These are phyloP conservation scores for Gossypium rotundifolium DNA, from an alignment of 345 rosid species.

Conservation along the genomic window DNA sequence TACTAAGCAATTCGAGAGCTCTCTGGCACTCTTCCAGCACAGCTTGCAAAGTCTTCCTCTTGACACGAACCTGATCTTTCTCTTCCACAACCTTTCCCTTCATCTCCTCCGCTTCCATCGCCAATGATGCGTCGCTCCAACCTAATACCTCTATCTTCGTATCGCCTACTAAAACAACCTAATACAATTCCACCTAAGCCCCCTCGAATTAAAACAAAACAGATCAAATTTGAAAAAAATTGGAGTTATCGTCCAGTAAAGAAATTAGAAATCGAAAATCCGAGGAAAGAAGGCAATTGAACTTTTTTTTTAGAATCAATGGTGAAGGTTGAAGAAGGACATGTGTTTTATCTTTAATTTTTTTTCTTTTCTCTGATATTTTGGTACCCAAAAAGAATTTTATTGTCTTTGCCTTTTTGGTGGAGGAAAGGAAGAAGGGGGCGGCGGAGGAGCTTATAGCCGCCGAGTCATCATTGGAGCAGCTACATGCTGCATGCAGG, in stretches of 20 bases:
- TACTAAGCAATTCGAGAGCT: conserved; percentile 60
- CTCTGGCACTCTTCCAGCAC: conserved; percentile 80
- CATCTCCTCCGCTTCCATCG: conserved; percentile 6
- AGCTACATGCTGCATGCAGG: background rate
- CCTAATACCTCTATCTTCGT: conserved; percentile 35
- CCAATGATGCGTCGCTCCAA: conserved; percentile 11
- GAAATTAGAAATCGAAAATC: background rate
- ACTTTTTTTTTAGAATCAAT: background rate
- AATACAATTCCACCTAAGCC: background rate
- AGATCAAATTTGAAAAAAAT: background rate
- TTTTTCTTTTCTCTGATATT: background rate
- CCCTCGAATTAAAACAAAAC: conserved; percentile 7
- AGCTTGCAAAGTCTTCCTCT: conserved; percentile 57
- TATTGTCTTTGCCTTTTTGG: no score
- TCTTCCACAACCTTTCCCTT: conserved; percentile 19
- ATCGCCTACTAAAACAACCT: background rate
- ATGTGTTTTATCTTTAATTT: no score
- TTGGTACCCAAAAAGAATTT: no score
- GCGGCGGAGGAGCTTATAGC: background rate
- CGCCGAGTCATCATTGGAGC: conserved; percentile 6
- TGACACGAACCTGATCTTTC: conserved; percentile 48
- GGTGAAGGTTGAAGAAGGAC: background rate
- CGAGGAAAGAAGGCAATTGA: background rate
- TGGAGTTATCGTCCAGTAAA: background rate
- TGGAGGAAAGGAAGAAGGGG: background rate